phyloP scores from a whole-genome alignment of 805 yeast genomes.

The Schwanniomyces vanrijiae region DNA sequence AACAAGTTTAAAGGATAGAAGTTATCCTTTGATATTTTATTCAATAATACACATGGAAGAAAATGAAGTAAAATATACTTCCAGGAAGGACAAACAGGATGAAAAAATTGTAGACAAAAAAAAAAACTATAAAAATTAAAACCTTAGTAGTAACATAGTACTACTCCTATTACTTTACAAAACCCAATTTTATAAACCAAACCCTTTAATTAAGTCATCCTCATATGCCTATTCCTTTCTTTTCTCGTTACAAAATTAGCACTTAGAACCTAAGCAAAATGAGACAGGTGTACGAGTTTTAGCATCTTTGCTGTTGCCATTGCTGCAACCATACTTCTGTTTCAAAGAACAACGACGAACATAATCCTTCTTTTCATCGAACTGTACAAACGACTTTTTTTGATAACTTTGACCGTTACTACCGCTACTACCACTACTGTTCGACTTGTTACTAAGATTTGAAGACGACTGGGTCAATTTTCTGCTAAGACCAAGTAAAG shows the following conservation, averaged over 20 bases:
- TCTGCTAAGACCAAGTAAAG: constrained; percentile 19
- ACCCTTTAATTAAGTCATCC: constrained; percentile 1
- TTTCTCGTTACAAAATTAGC: neutral
- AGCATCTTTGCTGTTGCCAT: neutral
- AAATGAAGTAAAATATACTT: neutral
- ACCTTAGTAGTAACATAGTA: constrained; percentile 1
- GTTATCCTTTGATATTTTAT: constrained; percentile 1
- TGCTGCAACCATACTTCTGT: constrained; percentile 9
- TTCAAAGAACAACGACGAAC: constrained; percentile 38
- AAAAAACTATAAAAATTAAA: neutral
- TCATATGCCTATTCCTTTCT: neutral
- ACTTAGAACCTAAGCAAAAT: constrained; percentile 40
- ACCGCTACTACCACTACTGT: constrained; percentile 12
- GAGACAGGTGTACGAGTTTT: constrained; percentile 25
- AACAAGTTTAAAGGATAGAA: neutral
- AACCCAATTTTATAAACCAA: constrained; percentile 2
- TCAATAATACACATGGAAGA: constrained; percentile 1
- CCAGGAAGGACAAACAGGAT: constrained; percentile 1
- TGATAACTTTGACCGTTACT: constrained; percentile 4
- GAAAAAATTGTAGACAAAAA: constrained; percentile 1
- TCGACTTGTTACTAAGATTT: constrained; percentile 1
- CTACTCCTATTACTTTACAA: neutral
- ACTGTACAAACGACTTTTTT: constrained; percentile 28
- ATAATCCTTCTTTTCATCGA: constrained; percentile 48
- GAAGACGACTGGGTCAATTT: constrained; percentile 25